A percentile compares a stretch with the other conserved stretches of the same genome.
Conservation (phyloP, 2,329 filamentous ascomycete species). For the Penicillium sp. region DNA sequence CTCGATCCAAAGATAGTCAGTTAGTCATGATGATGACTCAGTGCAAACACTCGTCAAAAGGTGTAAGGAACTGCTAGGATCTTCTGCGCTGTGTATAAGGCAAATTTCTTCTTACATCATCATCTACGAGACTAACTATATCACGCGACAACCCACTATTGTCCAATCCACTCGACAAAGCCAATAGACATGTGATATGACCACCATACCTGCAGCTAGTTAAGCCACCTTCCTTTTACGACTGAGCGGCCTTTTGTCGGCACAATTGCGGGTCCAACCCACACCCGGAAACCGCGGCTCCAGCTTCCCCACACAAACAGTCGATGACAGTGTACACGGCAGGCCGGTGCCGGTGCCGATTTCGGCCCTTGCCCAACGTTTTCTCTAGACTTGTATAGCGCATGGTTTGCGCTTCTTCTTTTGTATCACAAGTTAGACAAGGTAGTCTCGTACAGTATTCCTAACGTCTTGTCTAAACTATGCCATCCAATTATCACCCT, state of each 20-base stretch:
- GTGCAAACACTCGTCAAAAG: no score
- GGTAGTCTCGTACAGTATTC: constrained; percentile 10
- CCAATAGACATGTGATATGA: no score
- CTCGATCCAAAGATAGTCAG: no score
- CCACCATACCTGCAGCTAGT: not conserved
- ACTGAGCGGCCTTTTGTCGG: constrained; percentile 13
- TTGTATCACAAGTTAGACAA: constrained; percentile 3
- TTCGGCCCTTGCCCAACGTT: not conserved
- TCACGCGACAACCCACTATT: no score
- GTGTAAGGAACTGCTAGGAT: no score
- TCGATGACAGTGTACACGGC: constrained; percentile 16
- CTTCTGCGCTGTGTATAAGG: no score
- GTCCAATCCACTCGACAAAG: no score
- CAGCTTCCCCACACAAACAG: constrained; percentile 9
- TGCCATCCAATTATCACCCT: not conserved
- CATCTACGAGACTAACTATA: no score
- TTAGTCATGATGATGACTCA: no score
- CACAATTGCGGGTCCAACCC: constrained; percentile 7
- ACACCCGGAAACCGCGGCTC: not conserved
- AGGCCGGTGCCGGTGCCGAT: not conserved
- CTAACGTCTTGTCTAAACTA: constrained; percentile 1
- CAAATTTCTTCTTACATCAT: no score
- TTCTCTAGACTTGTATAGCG: not conserved
- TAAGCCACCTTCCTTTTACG: not conserved
- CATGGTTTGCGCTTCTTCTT: not conserved